These are phyloP conservation scores for Periglandula ipomoeae DNA, from an alignment of 2,329 filamentous ascomycete genomes.

Conservation along the genomic window DNA sequence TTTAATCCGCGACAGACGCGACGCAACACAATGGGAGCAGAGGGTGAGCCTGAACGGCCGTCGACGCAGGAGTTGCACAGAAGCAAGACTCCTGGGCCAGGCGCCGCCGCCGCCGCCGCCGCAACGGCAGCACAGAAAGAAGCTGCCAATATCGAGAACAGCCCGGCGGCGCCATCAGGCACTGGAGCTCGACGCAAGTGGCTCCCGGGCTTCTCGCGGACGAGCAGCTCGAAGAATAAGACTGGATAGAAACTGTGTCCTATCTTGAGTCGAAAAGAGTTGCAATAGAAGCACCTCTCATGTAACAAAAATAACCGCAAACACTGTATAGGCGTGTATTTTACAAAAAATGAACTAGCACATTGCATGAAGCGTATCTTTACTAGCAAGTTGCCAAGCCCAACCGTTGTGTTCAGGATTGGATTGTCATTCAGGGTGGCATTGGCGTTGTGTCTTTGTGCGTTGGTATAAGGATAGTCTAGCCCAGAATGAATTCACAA, in stretches of 20 bases:
- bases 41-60: slow-evolving; percentile 12
- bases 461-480: neutral
- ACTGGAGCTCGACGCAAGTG: slow-evolving; percentile 26
- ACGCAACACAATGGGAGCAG: slow-evolving; percentile 17
- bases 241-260: slow-evolving; percentile 8
- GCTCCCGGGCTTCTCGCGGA: slow-evolving; percentile 24
- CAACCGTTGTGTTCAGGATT: neutral
- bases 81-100: slow-evolving; percentile 5
- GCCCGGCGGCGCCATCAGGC: slow-evolving; percentile 9
- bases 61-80: slow-evolving; percentile 7
- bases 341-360: neutral
- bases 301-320: neutral
- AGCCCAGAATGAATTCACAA: neutral
- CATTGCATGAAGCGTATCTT: neutral
- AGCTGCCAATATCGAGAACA: slow-evolving; percentile 1
- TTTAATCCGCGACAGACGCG: slow-evolving; percentile 30
- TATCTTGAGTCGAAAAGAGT: neutral
- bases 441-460: slow-evolving; percentile 28
- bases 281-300: neutral
- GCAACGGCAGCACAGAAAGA: slow-evolving; percentile 6
- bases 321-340: neutral
- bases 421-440: slow-evolving; percentile 14
- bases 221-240: slow-evolving; percentile 15
- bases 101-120: slow-evolving; percentile 8
- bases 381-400: neutral